Conservation (phyloP, 108 stramenopile species). For the Cyclotella sp. region DNA sequence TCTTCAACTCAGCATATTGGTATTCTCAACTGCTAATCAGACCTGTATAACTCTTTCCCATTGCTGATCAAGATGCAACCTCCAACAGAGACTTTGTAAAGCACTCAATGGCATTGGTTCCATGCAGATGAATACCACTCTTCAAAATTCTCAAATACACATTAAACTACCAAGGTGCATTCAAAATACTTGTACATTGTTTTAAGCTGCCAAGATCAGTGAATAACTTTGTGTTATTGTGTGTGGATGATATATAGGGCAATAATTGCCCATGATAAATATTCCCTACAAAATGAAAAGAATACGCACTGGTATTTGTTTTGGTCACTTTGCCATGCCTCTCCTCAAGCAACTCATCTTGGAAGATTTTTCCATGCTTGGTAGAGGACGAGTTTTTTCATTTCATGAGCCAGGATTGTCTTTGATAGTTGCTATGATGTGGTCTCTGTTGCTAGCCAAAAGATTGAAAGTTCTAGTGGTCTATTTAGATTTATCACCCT, state of each 20-base stretch:
- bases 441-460: conserved; percentile 13
- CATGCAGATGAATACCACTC: conserved; percentile 29
- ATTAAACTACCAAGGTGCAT: background rate
- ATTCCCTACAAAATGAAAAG: conserved; percentile 13
- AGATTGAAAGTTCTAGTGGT: conserved; percentile 34
- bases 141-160: conserved; percentile 30
- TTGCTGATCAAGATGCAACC: conserved; percentile 31
- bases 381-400: conserved; percentile 18
- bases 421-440: conserved; percentile 28
- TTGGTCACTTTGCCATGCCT: background rate
- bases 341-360: conserved; percentile 17
- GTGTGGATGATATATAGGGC: conserved; percentile 1
- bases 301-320: conserved; percentile 15
- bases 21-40: conserved; percentile 4
- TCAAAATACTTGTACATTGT: conserved; percentile 24
- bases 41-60: conserved; percentile 16
- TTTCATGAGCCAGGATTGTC: conserved; percentile 16
- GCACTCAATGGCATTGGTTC: conserved; percentile 34
- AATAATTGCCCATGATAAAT: conserved; percentile 4
- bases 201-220: conserved; percentile 21
- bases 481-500: conserved; percentile 26
- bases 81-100: conserved; percentile 54
- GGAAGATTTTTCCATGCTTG: conserved; percentile 7
- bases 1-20: background rate
- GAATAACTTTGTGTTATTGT: background rate